A percentile compares a stretch with the other conserved stretches of the same genome.
These are phyloP conservation scores for Coprinopsis marcescibilis DNA, from an alignment of 768 basidiomycete genomes.

Conservation along the genomic window DNA sequence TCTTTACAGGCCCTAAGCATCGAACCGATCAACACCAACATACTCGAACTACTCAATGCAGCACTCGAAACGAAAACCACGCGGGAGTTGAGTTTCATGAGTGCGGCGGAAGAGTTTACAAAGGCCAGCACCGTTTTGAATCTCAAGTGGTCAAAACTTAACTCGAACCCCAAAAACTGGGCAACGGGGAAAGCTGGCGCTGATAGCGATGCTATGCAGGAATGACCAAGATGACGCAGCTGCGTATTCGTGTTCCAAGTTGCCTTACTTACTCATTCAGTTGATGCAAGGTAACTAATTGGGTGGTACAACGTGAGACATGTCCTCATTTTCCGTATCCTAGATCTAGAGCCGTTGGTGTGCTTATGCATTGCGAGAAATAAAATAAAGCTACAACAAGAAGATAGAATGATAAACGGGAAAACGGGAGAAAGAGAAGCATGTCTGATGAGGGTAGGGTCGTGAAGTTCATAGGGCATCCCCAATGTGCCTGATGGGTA, in stretches of 20 bases:
- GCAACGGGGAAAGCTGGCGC: not conserved
- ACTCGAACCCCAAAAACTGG: too few relatives aligned
- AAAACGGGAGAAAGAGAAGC: not conserved
- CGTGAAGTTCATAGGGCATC: too few relatives aligned
- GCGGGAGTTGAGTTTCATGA: conserved; percentile 3
- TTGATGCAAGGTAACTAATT: too few relatives aligned
- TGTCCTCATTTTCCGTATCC: too few relatives aligned
- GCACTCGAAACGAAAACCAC: conserved; percentile 54
- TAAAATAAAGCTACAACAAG: conserved; percentile 6
- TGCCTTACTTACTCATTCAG: too few relatives aligned
- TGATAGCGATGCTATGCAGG: conserved; percentile 10
- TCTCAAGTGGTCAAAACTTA: conserved; percentile 4
- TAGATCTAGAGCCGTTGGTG: too few relatives aligned
- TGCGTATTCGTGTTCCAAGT: not conserved
- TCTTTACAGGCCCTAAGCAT: conserved; percentile 65
- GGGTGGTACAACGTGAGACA: too few relatives aligned
- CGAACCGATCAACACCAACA: conserved; percentile 77
- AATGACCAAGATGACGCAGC: not conserved
- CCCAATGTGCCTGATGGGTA: too few relatives aligned
- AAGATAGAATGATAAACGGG: too few relatives aligned
- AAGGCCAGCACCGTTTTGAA: not conserved
- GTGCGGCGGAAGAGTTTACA: not conserved
- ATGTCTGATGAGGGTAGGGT: not conserved
- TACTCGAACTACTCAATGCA: conserved; percentile 75
- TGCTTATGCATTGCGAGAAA: not conserved